phyloP scores from a whole-genome alignment of 352 stramenopile genomes.

The Phytophthora tubulina region DNA sequence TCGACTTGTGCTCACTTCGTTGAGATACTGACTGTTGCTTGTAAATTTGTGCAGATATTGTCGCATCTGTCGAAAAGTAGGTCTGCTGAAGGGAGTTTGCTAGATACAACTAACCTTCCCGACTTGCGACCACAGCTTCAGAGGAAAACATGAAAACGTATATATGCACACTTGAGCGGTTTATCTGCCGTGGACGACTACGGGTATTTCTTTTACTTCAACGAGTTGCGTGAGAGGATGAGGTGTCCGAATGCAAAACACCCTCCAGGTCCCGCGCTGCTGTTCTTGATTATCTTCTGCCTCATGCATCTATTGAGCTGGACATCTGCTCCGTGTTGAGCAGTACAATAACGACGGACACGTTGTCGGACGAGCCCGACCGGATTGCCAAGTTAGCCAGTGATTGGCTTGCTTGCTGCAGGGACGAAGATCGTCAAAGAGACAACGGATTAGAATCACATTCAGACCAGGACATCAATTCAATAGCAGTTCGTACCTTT shows the following conservation, averaged over 20 bases:
- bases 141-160: constrained; percentile 32
- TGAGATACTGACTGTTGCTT: constrained; percentile 4
- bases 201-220: constrained; percentile 31
- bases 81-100: constrained; percentile 2
- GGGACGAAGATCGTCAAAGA: constrained; percentile 9
- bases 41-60: constrained; percentile 52
- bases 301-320: constrained; percentile 43
- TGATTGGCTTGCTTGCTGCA: constrained; percentile 81
- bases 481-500: constrained; percentile 44
- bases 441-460: constrained; percentile 5
- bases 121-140: background rate
- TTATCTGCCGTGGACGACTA: constrained; percentile 18
- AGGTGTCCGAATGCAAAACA: constrained; percentile 7
- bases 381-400: constrained; percentile 89
- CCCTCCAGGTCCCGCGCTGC: background rate
- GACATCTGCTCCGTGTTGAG: constrained; percentile 63
- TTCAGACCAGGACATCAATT: background rate
- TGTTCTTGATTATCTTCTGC: constrained; percentile 22
- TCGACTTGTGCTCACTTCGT: background rate
- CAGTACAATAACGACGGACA: constrained; percentile 88
- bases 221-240: background rate
- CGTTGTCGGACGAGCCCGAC: constrained; percentile 89
- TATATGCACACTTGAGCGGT: constrained; percentile 42
- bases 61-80: constrained; percentile 66
- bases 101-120: constrained; percentile 12